Base-by-base conservation (phyloP, 116 monocot genomes). In the Phalaenopsis hybrid region DNA sequence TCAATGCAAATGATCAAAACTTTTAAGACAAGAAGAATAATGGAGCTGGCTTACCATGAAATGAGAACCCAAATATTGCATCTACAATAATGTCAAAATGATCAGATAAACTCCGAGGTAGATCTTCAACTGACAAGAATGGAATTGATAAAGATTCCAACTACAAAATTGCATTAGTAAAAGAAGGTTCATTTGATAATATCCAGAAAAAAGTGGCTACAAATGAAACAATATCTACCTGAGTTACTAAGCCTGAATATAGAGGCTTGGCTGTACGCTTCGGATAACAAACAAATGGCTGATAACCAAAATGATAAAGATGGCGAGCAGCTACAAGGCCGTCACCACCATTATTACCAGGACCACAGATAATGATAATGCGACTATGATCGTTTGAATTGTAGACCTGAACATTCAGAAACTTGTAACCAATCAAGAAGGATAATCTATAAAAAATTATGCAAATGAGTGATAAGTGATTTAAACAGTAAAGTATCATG, bases 311-410 rank as follows among this genome's bases (percentile, higher is more conserved):
- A 73, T 97, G 93, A 86, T 90, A 59, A 21, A 94, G 86, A 81
- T 97, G 97, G 13, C 97, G 91, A 85, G 90, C 97, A 74, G 93
- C 94, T 51, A 97, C 97, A 20, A 97, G 84, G 61, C 97, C 97
- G 90, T 94, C 97, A 69, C 97, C 97, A 77, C 97, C 94, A 86
- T 97, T 97, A 87, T 97, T 97, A 82, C 97, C 97, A 57, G 97
- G 97, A 84, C 97, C 97, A 75, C 97, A 97, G 20, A 94, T 87
- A 43, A 84, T 84, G 72, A 97, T 91, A 16, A 94, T 79, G 20
- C 90, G 89, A 23, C 81, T 79, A 78, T 91, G 85, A 84, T 90
- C 89, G 81, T 79, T 89, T 84, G 81, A 81, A 74, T 90, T 93
- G 82, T 94, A 93, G 20, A 97, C 94, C 97, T 97, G 83, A 50